These are phyloP conservation scores for Westerdykella aurantiaca DNA, from an alignment of 2,329 filamentous ascomycete genomes.

Conservation along the genomic window DNA sequence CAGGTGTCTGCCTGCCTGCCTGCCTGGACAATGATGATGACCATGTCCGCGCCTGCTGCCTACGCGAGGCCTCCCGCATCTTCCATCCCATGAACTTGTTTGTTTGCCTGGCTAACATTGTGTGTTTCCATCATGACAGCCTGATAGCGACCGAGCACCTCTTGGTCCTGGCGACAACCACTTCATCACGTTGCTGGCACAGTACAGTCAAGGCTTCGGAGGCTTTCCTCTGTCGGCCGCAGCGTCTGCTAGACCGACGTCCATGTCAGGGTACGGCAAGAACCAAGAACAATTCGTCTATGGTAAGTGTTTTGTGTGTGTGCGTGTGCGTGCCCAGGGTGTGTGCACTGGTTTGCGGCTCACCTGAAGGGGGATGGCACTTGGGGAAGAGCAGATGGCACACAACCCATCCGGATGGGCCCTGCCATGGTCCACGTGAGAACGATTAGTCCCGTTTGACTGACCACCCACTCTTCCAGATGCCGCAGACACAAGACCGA, in stretches of 20 bases:
- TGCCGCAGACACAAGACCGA: constrained; percentile 56
- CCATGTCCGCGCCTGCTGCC: constrained; percentile 19
- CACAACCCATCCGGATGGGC: constrained; percentile 32
- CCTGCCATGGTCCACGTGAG: constrained; percentile 35
- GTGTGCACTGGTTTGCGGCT: constrained; percentile 20
- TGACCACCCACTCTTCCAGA: constrained; percentile 46
- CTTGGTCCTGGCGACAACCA: constrained; percentile 23
- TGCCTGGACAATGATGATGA: too few species aligned
- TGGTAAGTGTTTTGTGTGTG: constrained; percentile 59
- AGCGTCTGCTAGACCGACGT: constrained; percentile 48
- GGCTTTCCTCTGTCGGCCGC: constrained; percentile 49
- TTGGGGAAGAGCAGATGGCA: constrained; percentile 30
- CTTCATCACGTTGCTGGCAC: constrained; percentile 20
- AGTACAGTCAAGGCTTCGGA: constrained; percentile 28
- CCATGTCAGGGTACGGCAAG: constrained; percentile 81
- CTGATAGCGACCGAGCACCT: constrained; percentile 29
- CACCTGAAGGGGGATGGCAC: constrained; percentile 32
- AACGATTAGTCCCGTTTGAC: constrained; percentile 34
- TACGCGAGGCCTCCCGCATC: constrained; percentile 17
- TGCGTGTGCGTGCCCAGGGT: too few species aligned
- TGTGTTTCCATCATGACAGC: constrained; percentile 11
- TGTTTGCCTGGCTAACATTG: constrained; percentile 25
- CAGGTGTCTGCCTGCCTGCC: too few species aligned
- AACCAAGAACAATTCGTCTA: constrained; percentile 69
- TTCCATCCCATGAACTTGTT: neutral